Evolutionary conservation across 208 protist genomes (phyloP), one percentile per base, ranked within the genome.

Genomic region (Polymyxa betae): DNA sequence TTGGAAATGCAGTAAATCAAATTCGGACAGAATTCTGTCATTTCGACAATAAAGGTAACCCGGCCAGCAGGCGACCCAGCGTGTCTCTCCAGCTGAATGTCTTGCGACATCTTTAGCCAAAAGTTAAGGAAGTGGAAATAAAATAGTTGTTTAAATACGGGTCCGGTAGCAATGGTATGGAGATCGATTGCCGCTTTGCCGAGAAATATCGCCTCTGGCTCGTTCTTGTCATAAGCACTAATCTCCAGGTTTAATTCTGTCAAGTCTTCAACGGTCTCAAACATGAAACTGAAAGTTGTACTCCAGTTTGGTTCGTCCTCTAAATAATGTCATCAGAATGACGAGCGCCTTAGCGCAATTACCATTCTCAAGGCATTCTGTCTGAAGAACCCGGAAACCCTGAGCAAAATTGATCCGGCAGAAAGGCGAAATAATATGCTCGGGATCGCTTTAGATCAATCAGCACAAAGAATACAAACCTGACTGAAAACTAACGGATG

Each of bases 181-280:
- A 82, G 72, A 43, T 82, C 72, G 72, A 35, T 82, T 5, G 72
- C 5, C 35, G 72, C 72, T 12, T 5, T 35, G 40, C 72, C 72
- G 16, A 82, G 72, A 5, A 82, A n/a, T 5, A 43, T 35, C 5
- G 10, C 5, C 10, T 35, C 16, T 5, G 16, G 16, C 10, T 82
- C 40, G n/a, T n/a, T 35, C 16, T n/a, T 5, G 40, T 82, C 72
- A n/a, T 38, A 82, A 5, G 35, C 72, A n/a, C 72, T 82, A 5
- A 82, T 45, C 72, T 5, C n/a, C 35, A 82, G 5, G 72, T 5
- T 40, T 5, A 82, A 12, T 20, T 82, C 72, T 5, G 10, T 5
- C 35, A 82, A n/a, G n/a, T 43, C n/a, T 5, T 82, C 16, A 82
- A 82, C 72, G 72, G 72, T 82, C 72, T 35, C 72, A n/a, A 82